Evolutionary conservation across 371 early-diverging fungal species (phyloP).

Genomic region (Rhizopus arrhizus): DNA sequence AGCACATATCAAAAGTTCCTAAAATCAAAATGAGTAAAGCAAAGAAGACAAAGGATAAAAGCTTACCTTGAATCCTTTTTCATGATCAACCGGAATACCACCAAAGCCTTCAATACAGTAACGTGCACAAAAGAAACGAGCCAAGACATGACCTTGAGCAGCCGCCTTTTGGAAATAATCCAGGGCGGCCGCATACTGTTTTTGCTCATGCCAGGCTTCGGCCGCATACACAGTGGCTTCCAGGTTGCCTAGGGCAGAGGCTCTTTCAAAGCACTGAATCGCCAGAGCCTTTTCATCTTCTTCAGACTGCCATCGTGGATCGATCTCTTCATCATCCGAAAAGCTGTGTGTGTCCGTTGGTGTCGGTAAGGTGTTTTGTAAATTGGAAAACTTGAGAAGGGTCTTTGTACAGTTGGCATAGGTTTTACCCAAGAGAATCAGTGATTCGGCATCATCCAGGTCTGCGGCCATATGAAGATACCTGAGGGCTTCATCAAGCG

Average conservation of each 20-base stretch:
- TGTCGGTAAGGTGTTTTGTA: slow-evolving; percentile 14
- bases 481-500: slow-evolving; percentile 31
- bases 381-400: slow-evolving; percentile 19
- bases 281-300: slow-evolving; percentile 40
- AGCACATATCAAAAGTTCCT: slow-evolving; percentile 49
- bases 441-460: slow-evolving; percentile 41
- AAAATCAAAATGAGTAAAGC: neutral
- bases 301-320: slow-evolving; percentile 28
- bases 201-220: slow-evolving; percentile 48
- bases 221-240: slow-evolving; percentile 49
- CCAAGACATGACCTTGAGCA: slow-evolving; percentile 36
- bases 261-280: slow-evolving; percentile 42
- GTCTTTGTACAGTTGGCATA: slow-evolving; percentile 35
- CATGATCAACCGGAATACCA: slow-evolving; percentile 40
- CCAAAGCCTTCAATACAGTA: slow-evolving; percentile 43
- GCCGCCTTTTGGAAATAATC: slow-evolving; percentile 47
- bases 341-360: slow-evolving; percentile 11
- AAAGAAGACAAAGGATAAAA: neutral
- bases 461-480: slow-evolving; percentile 47
- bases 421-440: slow-evolving; percentile 35
- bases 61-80: slow-evolving; percentile 42
- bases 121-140: slow-evolving; percentile 48
- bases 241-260: slow-evolving; percentile 40
- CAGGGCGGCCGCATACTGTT: slow-evolving; percentile 49
- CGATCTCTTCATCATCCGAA: slow-evolving; percentile 18